phyloP scores from a whole-genome alignment of 1,284 basidiomycete genomes.

The Quambalaria eucalypti region DNA sequence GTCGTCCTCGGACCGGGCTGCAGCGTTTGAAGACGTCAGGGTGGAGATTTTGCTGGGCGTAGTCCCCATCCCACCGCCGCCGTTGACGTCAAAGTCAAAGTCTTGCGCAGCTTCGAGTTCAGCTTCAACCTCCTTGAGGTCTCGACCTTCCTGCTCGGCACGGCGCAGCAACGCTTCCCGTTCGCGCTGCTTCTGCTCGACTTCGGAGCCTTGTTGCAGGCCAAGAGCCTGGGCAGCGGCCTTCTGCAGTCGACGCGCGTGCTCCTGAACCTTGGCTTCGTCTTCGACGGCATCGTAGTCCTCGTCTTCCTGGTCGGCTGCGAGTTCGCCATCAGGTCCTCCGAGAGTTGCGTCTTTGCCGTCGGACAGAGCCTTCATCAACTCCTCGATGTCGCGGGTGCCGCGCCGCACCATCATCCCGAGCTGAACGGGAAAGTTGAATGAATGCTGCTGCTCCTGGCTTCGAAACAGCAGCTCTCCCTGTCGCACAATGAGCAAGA shows the following conservation, averaged over 20 bases:
- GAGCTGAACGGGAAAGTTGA: slow-evolving; percentile 83
- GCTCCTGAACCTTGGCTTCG: neutral
- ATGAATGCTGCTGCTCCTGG: slow-evolving; percentile 89
- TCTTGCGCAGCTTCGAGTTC: neutral
- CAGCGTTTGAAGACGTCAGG: too few relatives aligned
- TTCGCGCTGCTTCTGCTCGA: neutral
- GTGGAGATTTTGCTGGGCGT: neutral
- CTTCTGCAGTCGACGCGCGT: neutral
- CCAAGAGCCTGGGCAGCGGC: neutral
- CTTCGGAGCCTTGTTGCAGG: neutral
- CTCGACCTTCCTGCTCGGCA: neutral
- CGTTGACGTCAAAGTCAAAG: neutral
- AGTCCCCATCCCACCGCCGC: neutral
- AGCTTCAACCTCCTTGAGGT: neutral
- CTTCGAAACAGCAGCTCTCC: slow-evolving; percentile 75
- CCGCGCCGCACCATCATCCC: slow-evolving; percentile 55
- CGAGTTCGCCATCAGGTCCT: neutral
- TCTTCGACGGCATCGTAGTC: slow-evolving; percentile 8
- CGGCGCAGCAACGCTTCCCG: neutral
- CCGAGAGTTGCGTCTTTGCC: neutral
- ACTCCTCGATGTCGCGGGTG: slow-evolving; percentile 9
- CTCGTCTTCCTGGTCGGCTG: neutral
- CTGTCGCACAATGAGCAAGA: slow-evolving; percentile 67
- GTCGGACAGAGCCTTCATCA: neutral
- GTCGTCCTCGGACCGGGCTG: neutral